A percentile compares a stretch with the other conserved stretches of the same genome.
phyloP scores from a whole-genome alignment of 2,329 filamentous ascomycete species.

The Incumbomyces delicatus region DNA sequence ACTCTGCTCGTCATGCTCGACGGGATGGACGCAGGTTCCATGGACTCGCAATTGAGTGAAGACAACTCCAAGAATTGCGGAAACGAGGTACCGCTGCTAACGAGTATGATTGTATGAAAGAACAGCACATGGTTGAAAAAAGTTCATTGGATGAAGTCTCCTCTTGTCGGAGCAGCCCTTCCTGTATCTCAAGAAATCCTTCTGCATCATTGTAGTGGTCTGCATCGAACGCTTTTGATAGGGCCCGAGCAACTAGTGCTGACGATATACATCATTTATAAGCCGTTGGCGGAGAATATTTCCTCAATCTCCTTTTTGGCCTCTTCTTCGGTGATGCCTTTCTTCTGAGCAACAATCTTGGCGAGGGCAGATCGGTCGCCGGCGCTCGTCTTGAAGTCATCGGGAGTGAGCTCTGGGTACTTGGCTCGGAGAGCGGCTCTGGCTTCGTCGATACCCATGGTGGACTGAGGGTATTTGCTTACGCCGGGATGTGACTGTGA shows the following conservation, averaged over 20 bases:
- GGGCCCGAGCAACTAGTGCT: not conserved
- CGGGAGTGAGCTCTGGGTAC: conserved; percentile 6
- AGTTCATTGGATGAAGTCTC: not conserved
- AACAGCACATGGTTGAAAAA: no score
- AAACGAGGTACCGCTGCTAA: no score
- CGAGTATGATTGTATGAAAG: no score
- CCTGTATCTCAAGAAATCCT: conserved; percentile 1
- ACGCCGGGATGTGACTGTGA: not conserved
- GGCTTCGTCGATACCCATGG: conserved; percentile 7
- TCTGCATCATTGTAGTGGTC: not conserved
- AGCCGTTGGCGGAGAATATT: conserved; percentile 7
- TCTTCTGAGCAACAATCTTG: conserved; percentile 4
- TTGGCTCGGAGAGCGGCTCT: conserved; percentile 7
- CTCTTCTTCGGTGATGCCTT: conserved; percentile 3
- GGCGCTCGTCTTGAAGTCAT: conserved; percentile 5
- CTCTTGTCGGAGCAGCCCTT: not conserved
- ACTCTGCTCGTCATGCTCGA: no score
- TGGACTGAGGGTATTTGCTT: not conserved
- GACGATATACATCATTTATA: not conserved
- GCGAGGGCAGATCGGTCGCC: conserved; percentile 2
- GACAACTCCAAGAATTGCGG: no score
- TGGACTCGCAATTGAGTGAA: no score
- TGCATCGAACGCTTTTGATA: conserved; percentile 2
- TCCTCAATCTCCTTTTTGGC: conserved; percentile 7
- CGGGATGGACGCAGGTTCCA: no score